Evolutionary conservation across 345 rosid species (phyloP), one percentile per base, ranked within the genome.

Genomic region (Arabis alpina): DNA sequence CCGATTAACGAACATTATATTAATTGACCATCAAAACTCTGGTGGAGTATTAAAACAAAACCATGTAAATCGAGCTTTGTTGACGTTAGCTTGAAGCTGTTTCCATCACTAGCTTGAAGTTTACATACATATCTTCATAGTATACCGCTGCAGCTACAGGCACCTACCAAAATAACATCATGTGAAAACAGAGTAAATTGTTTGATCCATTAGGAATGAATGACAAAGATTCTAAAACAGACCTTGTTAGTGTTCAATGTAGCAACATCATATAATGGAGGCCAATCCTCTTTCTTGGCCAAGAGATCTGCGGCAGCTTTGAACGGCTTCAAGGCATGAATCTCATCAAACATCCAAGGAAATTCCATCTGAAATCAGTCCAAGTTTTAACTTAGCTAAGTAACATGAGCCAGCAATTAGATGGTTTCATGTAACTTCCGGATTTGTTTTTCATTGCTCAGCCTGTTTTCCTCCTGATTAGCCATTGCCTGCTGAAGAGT

Each of bases 321-420:
- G 64, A 87, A 88, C 37, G 81, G 90, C 60, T 78, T 89, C 82
- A 94, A 76, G 36, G 82, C 83, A 73, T 83, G 84, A 79, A 89
- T 76, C 79, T 94, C 97, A 66, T 89, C 97, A 69, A 91, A 89
- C 96, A 91, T 87, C 95, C 99, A 91, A 10, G 93, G 88, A 72
- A 84, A 84, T 55, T 84, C 66, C 91, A 87, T 89, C 96, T 89
- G 78, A 24, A 76, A 24, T 49, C 52, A 64, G 24, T 62, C 66
- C 51, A 44, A 12, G 14, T n/a, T n/a, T n/a, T n/a, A n/a, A n/a
- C n/a, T n/a, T n/a, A 37, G 40, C 40, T 44, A 45, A 40, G 16
- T 57, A 60, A 42, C 30, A 32, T 47, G 61, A 57, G n/a, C 60
- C 10, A 54, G 37, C 24, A 72, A 2, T 4, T 44, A 37, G n/a